Evolutionary conservation across 345 rosid species (phyloP).

Genomic region (Salix arbutifolia): DNA sequence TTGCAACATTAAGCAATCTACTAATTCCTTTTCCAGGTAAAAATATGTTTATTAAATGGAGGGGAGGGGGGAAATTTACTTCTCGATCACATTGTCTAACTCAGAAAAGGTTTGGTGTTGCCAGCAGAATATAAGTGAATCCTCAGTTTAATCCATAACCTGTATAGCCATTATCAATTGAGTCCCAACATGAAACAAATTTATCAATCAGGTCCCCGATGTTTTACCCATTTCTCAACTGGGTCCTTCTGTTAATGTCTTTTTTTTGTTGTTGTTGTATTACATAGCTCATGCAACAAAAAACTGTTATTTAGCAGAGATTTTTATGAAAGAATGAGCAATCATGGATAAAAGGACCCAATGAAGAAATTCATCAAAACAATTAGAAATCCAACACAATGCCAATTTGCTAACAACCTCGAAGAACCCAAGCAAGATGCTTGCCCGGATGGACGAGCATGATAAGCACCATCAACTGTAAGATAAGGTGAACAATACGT

Average conservation of each 20-base stretch:
- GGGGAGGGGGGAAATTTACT: not conserved
- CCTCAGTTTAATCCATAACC: not conserved
- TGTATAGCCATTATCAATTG: not conserved
- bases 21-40: not conserved
- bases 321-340: not conserved
- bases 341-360: not conserved
- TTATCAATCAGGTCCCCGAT: not conserved
- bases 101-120: not conserved
- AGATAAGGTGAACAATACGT: slow-evolving; percentile 73
- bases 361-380: not conserved
- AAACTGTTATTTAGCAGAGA: not conserved
- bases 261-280: not conserved
- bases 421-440: slow-evolving; percentile 54
- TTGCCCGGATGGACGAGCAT: slow-evolving; percentile 50
- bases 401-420: slow-evolving; percentile 38
- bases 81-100: not conserved
- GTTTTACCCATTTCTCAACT: not conserved
- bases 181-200: not conserved
- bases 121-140: not conserved
- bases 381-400: not conserved
- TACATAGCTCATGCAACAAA: not conserved
- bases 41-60: not conserved
- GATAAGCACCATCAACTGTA: slow-evolving; percentile 66
- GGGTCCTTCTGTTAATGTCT: not conserved
- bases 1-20: not conserved